These are phyloP conservation scores for Ulmus americana DNA, from an alignment of 331 rosid genomes.

Conservation along the genomic window DNA sequence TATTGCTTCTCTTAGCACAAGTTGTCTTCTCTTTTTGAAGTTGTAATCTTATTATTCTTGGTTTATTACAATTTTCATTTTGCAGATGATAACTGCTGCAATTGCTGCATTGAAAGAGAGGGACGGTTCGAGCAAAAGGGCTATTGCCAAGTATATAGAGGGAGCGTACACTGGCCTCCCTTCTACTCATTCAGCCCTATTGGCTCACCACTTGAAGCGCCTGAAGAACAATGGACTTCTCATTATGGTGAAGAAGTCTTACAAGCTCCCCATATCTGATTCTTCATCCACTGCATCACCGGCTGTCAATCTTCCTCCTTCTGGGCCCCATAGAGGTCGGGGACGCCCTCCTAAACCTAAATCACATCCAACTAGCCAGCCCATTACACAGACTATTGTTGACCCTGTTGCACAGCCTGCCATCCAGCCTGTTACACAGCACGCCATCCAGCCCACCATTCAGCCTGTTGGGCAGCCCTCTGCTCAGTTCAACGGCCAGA, in stretches of 20 bases:
- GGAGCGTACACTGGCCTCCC: slow-evolving; percentile 51
- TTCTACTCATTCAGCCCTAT: slow-evolving; percentile 42
- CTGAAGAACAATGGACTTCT: slow-evolving; percentile 54
- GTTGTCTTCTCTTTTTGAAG: neutral
- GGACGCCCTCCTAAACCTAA: slow-evolving; percentile 66
- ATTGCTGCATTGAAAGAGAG: slow-evolving; percentile 63
- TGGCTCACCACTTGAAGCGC: slow-evolving; percentile 67
- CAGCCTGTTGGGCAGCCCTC: slow-evolving; percentile 6
- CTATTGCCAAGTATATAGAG: slow-evolving; percentile 73
- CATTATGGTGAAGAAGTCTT: slow-evolving; percentile 64
- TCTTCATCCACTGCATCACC: slow-evolving; percentile 1
- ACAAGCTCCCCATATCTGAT: slow-evolving; percentile 63
- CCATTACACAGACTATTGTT: slow-evolving; percentile 5
- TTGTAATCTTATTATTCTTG: neutral
- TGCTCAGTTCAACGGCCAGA: slow-evolving; percentile 13
- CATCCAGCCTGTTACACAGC: neutral
- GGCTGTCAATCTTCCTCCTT: neutral
- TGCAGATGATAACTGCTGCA: slow-evolving; percentile 70
- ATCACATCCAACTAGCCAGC: slow-evolving; percentile 9
- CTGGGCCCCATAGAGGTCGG: slow-evolving; percentile 33
- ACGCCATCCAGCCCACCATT: slow-evolving; percentile 8
- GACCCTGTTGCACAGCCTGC: neutral
- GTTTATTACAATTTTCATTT: neutral
- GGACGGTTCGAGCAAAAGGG: slow-evolving; percentile 71
- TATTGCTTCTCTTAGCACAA: neutral